Percentiles rank a stretch among this genome's conserved stretches.
phyloP scores from a whole-genome alignment of 306 rosid species.

The Aeschynomene evenia region DNA sequence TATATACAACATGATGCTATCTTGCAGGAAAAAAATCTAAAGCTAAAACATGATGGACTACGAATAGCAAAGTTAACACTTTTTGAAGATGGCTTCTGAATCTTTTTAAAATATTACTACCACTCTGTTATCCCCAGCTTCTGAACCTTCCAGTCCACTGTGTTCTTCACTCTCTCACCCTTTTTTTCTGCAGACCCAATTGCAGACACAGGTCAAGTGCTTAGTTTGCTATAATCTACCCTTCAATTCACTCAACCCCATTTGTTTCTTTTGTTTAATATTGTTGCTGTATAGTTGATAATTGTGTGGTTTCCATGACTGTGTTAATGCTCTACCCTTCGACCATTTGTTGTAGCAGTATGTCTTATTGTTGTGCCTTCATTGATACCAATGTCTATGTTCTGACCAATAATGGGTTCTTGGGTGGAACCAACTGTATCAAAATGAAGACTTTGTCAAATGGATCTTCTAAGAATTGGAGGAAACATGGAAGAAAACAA shows the following conservation, averaged over 20 bases:
- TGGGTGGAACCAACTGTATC: slow-evolving; percentile 34
- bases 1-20: too few relatives aligned
- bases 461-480: slow-evolving; percentile 43
- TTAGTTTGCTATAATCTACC: background rate
- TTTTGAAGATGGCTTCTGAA: background rate
- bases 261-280: slow-evolving; percentile 5
- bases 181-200: too few relatives aligned
- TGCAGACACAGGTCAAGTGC: background rate
- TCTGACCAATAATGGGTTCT: slow-evolving; percentile 35
- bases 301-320: slow-evolving; percentile 44
- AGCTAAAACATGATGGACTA: background rate
- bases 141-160: background rate
- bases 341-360: slow-evolving; percentile 42
- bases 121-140: background rate
- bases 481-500: slow-evolving; percentile 43
- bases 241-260: background rate
- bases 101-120: too few relatives aligned
- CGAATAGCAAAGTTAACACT: too few relatives aligned
- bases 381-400: slow-evolving; percentile 34
- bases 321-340: slow-evolving; percentile 48
- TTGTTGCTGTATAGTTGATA: too few relatives aligned
- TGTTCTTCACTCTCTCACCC: background rate
- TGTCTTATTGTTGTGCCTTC: slow-evolving; percentile 39
- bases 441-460: slow-evolving; percentile 47
- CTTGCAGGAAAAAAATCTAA: background rate